Evolutionary conservation across 1,284 basidiomycete species (phyloP).

Genomic region (Trichosporon sp.): DNA sequence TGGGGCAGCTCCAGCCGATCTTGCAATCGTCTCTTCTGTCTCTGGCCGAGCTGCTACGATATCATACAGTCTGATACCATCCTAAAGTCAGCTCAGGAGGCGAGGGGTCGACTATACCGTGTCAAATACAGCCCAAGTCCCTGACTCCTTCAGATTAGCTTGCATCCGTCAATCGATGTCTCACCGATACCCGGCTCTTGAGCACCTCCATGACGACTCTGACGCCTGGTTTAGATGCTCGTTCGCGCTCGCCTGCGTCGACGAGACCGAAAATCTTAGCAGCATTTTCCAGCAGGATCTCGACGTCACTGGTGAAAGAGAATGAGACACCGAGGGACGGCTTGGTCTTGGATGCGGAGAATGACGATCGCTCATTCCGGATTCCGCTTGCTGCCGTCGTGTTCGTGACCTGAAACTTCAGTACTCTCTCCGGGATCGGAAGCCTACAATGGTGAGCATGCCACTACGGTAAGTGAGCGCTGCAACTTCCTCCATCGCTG

Average conservation of each 20-base stretch:
- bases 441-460: conserved; percentile 30
- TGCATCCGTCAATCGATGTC: background rate
- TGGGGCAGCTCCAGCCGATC: conserved; percentile 26
- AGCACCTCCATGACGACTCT: conserved; percentile 43
- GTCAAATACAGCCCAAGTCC: conserved; percentile 42
- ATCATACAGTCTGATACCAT: conserved; percentile 33
- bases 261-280: conserved; percentile 39
- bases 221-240: conserved; percentile 28
- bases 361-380: conserved; percentile 35
- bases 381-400: conserved; percentile 28
- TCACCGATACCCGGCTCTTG: conserved; percentile 40
- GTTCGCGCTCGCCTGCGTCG: conserved; percentile 39
- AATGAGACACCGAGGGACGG: conserved; percentile 40
- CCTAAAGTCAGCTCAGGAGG: conserved; percentile 23
- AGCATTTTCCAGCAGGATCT: conserved; percentile 42
- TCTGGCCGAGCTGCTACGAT: conserved; percentile 32
- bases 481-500: conserved; percentile 39
- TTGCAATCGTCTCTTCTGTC: conserved; percentile 26
- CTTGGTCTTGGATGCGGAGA: conserved; percentile 40
- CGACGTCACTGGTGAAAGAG: conserved; percentile 35
- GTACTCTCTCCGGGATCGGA: background rate
- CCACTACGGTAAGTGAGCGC: conserved; percentile 27
- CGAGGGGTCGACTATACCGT: conserved; percentile 28
- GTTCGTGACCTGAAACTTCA: conserved; percentile 33
- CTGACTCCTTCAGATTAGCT: conserved; percentile 24